Evolutionary conservation across 2,329 filamentous ascomycete species (phyloP).

Genomic region (Botrytis sinoallii): DNA sequence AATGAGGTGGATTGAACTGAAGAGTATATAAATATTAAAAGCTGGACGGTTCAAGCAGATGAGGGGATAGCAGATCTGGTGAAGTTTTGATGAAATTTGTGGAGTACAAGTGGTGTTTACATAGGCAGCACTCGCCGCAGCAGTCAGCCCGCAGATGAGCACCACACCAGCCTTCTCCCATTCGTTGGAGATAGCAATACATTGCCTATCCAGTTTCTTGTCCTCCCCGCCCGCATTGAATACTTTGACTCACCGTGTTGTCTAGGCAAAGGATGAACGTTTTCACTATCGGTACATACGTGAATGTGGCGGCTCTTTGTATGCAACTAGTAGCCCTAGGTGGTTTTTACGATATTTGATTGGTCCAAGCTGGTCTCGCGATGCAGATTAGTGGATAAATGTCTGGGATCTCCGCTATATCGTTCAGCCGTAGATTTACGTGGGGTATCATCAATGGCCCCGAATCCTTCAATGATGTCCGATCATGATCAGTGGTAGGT

Average conservation of each 20-base stretch:
- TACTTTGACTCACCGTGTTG: slow-evolving; percentile 14
- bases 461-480: neutral
- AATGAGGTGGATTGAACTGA: neutral
- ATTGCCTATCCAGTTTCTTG: neutral
- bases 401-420: slow-evolving; percentile 6
- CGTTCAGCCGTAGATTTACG: neutral
- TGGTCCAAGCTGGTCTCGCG: neutral
- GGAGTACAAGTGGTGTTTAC: neutral
- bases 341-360: neutral
- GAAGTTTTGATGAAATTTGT: neutral
- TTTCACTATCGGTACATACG: neutral
- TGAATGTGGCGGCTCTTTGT: neutral
- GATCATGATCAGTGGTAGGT: slow-evolving; percentile 1
- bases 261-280: neutral
- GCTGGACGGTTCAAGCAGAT: neutral
- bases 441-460: neutral
- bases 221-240: neutral
- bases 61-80: neutral
- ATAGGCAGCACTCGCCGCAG: slow-evolving; percentile 19
- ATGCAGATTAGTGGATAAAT: neutral
- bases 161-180: neutral
- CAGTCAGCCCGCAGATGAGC: slow-evolving; percentile 14
- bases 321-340: neutral
- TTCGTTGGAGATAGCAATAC: slow-evolving; percentile 17
- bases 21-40: neutral